These are phyloP conservation scores for Cyathus striatus DNA, from an alignment of 768 basidiomycete genomes.

Conservation along the genomic window DNA sequence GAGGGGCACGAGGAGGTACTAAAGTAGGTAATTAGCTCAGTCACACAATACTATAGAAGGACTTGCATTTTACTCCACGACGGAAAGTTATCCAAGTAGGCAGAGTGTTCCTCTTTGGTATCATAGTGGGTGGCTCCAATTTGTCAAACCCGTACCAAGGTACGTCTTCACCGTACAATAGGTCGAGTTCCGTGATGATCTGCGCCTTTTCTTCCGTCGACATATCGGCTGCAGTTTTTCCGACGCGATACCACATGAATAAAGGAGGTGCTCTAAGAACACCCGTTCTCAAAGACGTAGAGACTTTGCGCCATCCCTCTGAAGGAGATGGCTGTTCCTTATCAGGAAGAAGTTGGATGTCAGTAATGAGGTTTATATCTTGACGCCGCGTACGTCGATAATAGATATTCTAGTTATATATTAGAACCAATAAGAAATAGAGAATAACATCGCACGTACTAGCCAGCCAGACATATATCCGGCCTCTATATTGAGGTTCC, in stretches of 20 bases:
- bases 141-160: conserved; percentile 88
- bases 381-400: conserved; percentile 83
- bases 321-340: conserved; percentile 42
- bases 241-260: conserved; percentile 75
- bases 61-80: conserved; percentile 69
- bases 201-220: conserved; percentile 47
- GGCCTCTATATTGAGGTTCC: conserved; percentile 68
- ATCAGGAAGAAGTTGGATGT: conserved; percentile 60
- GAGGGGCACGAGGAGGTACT: conserved; percentile 70
- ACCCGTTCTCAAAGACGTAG: conserved; percentile 61
- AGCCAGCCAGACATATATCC: conserved; percentile 52
- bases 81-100: conserved; percentile 65
- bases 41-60: neutral
- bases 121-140: conserved; percentile 54
- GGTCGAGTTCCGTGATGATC: conserved; percentile 88
- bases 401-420: conserved; percentile 48
- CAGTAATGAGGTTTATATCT: conserved; percentile 74
- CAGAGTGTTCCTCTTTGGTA: conserved; percentile 33
- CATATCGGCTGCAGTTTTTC: conserved; percentile 62
- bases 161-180: conserved; percentile 78
- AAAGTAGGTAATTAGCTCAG: neutral
- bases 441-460: conserved; percentile 39
- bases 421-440: conserved; percentile 1
- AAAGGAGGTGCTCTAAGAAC: conserved; percentile 49
- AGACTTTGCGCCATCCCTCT: conserved; percentile 60